Base-by-base conservation (phyloP, 2,329 filamentous ascomycete species). In the Fusarium albosuccineum region DNA sequence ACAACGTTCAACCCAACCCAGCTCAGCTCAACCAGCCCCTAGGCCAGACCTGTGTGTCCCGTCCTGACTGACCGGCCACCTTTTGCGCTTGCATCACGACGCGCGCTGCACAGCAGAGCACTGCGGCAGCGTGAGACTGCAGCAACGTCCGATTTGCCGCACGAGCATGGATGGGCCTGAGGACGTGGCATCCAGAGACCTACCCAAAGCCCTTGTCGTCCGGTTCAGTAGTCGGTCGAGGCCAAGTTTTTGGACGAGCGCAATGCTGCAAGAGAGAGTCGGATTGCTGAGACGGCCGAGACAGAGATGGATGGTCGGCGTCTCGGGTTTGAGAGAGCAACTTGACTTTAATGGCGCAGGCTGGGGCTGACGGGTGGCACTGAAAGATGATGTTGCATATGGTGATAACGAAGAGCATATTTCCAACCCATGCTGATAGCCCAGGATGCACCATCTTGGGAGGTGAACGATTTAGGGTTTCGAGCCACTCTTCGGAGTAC, bases 101-200 rank as follows among this genome's bases (percentile, higher is more conserved):
- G 22, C 26, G 49, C 26, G 49, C 34, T 22, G 49, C 16, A 41
- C 36, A 39, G 49, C 27, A 52, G 36, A 40, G 36, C 36, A 16
- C 22, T 58, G 48, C 33, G 14, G 29, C 50, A 64, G 36, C 50
- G 41, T 45, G 29, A 62, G 50, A 55, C 39, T 56, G 62, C 51
- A 60, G 57, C 52, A 50, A 48, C 51, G 29, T 44, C 10, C 40
- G 53, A 40, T 26, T 63, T 63, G 50, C 56, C 66, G 58, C 62
- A 64, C 40, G 41, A 41, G 44, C 42, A 69, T 68, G 54, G 58
- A 59, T 57, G 26, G 37, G 11, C 17, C n/a, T 42, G 33, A 52
- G 57, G 66, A 68, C 62, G 62, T 63, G 66, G 62, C 62, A 63
- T 59, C 36, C 40, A 63, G 46, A 66, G 57, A 55, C 50, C 65